phyloP scores from a whole-genome alignment of 2,329 filamentous ascomycete genomes.

The Huntiella savannae region DNA sequence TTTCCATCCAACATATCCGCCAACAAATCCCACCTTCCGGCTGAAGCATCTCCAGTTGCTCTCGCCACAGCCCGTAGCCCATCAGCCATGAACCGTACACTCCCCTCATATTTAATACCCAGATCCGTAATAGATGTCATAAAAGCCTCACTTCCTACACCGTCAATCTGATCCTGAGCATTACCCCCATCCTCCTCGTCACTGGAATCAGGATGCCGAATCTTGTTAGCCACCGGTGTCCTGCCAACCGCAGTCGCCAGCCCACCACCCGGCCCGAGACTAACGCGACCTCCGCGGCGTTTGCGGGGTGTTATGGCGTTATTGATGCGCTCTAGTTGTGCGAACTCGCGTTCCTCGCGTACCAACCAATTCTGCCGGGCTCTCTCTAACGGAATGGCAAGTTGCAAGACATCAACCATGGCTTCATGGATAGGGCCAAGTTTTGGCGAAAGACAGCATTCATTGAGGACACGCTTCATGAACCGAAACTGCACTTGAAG shows the following conservation, averaged over 20 bases:
- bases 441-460: constrained; percentile 50
- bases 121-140: constrained; percentile 35
- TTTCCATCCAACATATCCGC: constrained; percentile 56
- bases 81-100: constrained; percentile 50
- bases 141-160: constrained; percentile 24
- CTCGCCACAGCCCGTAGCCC: constrained; percentile 59
- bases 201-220: constrained; percentile 11
- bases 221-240: constrained; percentile 7
- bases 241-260: not conserved
- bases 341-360: constrained; percentile 20
- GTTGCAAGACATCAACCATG: constrained; percentile 57
- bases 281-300: not conserved
- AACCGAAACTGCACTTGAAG: constrained; percentile 48
- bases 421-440: constrained; percentile 52
- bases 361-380: constrained; percentile 25
- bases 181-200: constrained; percentile 17
- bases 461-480: constrained; percentile 40
- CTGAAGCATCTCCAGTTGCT: constrained; percentile 42
- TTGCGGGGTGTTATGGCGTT: constrained; percentile 19
- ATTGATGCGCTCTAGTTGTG: constrained; percentile 23
- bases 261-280: constrained; percentile 1
- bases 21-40: constrained; percentile 56
- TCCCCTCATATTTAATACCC: constrained; percentile 41
- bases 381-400: constrained; percentile 51
- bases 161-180: constrained; percentile 20